Base-by-base conservation (phyloP, 1,284 basidiomycete species). In the Tranzscheliella williamsii region DNA sequence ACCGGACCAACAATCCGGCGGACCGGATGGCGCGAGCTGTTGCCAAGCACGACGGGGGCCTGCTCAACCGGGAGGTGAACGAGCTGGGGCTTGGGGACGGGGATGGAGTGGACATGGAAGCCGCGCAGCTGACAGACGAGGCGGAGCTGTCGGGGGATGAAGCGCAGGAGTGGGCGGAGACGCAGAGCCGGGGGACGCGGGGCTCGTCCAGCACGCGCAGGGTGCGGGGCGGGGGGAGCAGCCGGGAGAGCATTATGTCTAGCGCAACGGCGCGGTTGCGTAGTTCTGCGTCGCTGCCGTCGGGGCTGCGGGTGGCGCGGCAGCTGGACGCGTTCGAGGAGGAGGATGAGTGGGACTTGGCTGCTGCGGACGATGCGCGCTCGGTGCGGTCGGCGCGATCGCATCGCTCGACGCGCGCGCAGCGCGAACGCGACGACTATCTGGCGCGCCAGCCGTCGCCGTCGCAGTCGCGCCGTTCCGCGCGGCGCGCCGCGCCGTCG, bases 1-100 rank as follows among this genome's bases (percentile, higher is more conserved):
- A 71, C 24, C 53, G 65, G 32, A 39, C 43, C 22, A 47, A 67
- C 62, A 73, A 73, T 34, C 70, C 70, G 2, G 67, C 70, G 3
- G 61, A 63, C 27, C 38, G 49, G 15, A 62, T 67, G 57, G 63
- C 63, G 5, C 53, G 63, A n/a, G 57, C 63, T 20, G 52, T 61
- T 5, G 52, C 56, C 37, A 55, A 53, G 31, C 47, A 42, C 16
- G 55, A 65, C 15, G 52, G 45, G 5, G 49, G 42, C 39, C 30
- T 47, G 11, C 43, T 54, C 27, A 30, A 13, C 12, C 31, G 31
- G 16, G 15, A 30, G 6, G 22, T 9, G n/a, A 31, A 34, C 13
- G 38, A 41, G 16, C 22, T 29, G 5, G 45, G 31, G 6, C 44
- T 50, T 12, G 43, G 52, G 6, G 38, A 42, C n/a, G 58, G 31